These are phyloP conservation scores for Ilyonectria mors-panacis DNA, from an alignment of 2,329 filamentous ascomycete species.

Conservation along the genomic window DNA sequence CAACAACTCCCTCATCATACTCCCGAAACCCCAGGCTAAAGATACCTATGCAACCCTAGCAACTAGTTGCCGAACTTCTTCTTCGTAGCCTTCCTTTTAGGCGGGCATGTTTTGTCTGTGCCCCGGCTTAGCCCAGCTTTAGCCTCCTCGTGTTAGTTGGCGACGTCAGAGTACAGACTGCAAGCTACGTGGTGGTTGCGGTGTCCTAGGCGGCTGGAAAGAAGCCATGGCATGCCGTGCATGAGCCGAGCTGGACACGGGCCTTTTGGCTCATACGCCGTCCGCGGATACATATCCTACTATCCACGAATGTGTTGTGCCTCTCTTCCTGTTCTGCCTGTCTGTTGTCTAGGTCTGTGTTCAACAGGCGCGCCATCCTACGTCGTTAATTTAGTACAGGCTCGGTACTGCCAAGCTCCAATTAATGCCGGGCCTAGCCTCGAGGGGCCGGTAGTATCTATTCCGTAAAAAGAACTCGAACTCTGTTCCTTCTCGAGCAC, in stretches of 20 bases:
- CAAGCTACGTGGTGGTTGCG: not conserved
- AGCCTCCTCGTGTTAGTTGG: not conserved
- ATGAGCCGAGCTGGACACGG: constrained; percentile 9
- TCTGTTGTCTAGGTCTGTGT: not conserved
- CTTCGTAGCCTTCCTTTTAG: not conserved
- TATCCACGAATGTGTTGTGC: too few relatives aligned
- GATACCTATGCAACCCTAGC: constrained; percentile 12
- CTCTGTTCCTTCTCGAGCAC: too few relatives aligned
- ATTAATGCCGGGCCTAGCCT: not conserved
- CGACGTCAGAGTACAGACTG: too few relatives aligned
- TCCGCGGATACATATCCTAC: not conserved
- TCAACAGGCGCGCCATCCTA: not conserved
- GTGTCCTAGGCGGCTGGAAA: constrained; percentile 8
- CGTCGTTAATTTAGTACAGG: not conserved
- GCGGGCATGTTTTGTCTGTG: not conserved
- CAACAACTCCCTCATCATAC: constrained; percentile 7
- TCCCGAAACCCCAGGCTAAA: constrained; percentile 4
- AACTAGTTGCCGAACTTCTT: constrained; percentile 17
- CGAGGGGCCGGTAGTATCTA: constrained; percentile 10
- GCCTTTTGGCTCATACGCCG: not conserved
- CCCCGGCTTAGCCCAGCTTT: not conserved
- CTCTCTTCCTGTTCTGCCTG: too few relatives aligned
- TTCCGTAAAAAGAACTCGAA: constrained; percentile 6
- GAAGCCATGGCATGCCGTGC: constrained; percentile 16
- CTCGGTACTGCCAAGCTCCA: not conserved